phyloP scores from a whole-genome alignment of 1,284 basidiomycete species.

The Pseudozyma tsukubaensis region DNA sequence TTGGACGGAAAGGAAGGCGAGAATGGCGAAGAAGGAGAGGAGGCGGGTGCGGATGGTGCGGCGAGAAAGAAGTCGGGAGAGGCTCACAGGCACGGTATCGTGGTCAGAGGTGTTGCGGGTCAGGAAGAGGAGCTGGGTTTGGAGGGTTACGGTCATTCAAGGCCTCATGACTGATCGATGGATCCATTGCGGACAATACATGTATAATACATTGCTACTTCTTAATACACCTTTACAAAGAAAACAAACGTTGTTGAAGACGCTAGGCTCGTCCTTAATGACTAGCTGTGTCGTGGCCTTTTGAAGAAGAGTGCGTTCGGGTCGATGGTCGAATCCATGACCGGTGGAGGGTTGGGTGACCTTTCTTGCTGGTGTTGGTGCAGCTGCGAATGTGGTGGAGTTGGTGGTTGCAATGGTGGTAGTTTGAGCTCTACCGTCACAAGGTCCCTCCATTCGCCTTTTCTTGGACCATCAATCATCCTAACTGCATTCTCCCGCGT shows the following conservation, averaged over 20 bases:
- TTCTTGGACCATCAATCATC: conserved; percentile 37
- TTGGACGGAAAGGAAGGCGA: conserved; percentile 29
- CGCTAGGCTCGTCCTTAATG: no score
- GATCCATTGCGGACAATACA: conserved; percentile 1
- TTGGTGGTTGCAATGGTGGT: conserved; percentile 8
- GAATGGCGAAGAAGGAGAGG: not conserved
- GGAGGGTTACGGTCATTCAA: conserved; percentile 44
- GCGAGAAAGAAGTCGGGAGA: conserved; percentile 21
- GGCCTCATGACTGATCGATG: conserved; percentile 13
- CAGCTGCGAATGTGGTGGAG: conserved; percentile 1
- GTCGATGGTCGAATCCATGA: conserved; percentile 26
- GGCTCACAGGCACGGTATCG: conserved; percentile 32
- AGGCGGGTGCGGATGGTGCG: not conserved
- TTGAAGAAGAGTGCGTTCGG: conserved; percentile 32
- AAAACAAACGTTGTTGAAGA: no score
- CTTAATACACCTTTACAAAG: no score
- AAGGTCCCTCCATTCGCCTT: conserved; percentile 34
- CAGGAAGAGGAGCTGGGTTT: conserved; percentile 43
- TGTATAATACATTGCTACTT: not conserved
- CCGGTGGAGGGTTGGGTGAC: not conserved
- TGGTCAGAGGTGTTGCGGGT: conserved; percentile 32
- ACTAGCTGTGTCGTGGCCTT: conserved; percentile 21
- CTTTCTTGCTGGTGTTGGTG: conserved; percentile 1
- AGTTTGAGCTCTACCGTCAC: conserved; percentile 23
- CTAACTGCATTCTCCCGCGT: conserved; percentile 13